Evolutionary conservation across 2,329 filamentous ascomycete species (phyloP).

Genomic region (Aureobasidium sp.): DNA sequence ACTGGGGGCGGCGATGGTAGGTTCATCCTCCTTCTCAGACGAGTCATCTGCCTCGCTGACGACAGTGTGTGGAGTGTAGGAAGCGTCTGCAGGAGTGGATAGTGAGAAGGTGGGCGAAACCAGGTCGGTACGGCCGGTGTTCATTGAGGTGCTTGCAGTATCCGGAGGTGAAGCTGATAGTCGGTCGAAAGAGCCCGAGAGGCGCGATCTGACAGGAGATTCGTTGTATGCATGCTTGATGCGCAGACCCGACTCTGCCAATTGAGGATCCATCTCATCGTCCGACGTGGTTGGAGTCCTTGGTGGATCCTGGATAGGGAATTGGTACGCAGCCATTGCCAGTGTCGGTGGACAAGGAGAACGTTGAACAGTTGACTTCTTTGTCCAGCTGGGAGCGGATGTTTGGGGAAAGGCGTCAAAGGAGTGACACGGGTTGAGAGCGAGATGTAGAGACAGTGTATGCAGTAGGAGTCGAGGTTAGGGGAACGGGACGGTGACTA

Average conservation of each 20-base stretch:
- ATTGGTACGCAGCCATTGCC: constrained; percentile 47
- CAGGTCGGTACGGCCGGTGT: constrained; percentile 10
- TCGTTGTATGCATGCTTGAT: constrained; percentile 16
- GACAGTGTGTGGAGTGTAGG: constrained; percentile 19
- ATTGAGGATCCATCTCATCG: constrained; percentile 31
- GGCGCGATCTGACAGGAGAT: constrained; percentile 9
- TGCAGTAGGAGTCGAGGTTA: not conserved
- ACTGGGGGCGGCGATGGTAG: constrained; percentile 31
- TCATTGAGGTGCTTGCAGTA: not conserved
- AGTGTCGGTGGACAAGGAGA: not conserved
- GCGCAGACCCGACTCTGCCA: constrained; percentile 14
- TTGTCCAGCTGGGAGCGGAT: constrained; percentile 1
- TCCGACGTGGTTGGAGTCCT: constrained; percentile 55
- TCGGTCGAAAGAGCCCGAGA: constrained; percentile 10
- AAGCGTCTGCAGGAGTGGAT: constrained; percentile 15
- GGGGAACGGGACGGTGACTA: not conserved
- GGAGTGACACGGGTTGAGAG: not conserved
- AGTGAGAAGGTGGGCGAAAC: constrained; percentile 14
- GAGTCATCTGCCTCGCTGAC: constrained; percentile 19
- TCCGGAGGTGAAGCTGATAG: constrained; percentile 9
- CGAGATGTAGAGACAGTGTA: not conserved
- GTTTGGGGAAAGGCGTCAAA: not conserved
- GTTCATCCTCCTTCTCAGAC: constrained; percentile 19
- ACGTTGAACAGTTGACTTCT: not conserved
- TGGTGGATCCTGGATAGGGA: constrained; percentile 51